These are phyloP conservation scores for Populus euphratica DNA, from an alignment of 345 rosid species.

Conservation along the genomic window DNA sequence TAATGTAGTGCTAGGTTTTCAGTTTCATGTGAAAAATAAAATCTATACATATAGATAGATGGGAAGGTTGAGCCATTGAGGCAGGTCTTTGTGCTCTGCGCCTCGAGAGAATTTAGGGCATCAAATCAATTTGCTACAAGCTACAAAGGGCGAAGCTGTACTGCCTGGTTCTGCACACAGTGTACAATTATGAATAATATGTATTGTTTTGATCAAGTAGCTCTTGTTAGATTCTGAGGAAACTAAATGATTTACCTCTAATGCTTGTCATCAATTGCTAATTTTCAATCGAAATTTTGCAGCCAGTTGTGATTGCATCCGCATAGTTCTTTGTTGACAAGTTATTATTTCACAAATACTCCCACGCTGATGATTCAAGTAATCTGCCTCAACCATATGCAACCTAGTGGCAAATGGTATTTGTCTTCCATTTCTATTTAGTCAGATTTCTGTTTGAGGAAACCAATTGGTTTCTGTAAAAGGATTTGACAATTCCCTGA, in stretches of 20 bases:
- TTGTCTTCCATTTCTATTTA: background rate
- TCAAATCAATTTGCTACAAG: background rate
- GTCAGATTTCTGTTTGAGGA: background rate
- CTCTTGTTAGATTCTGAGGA: background rate
- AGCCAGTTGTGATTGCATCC: background rate
- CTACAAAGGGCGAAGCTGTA: background rate
- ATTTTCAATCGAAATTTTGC: background rate
- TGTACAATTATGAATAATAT: slow-evolving; percentile 9
- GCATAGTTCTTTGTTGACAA: background rate
- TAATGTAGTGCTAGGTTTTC: slow-evolving; percentile 21
- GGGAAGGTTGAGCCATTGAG: slow-evolving; percentile 9
- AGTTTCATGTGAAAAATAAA: slow-evolving; percentile 30
- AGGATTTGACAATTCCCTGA: background rate
- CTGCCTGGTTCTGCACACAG: background rate
- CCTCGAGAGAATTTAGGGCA: background rate
- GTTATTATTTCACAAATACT: background rate
- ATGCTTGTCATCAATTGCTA: background rate
- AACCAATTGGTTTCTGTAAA: background rate
- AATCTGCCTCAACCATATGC: background rate
- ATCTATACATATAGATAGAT: slow-evolving; percentile 12
- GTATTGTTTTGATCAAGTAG: background rate
- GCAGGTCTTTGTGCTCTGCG: background rate
- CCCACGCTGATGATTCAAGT: background rate
- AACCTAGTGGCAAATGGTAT: background rate
- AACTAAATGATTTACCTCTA: background rate